These are phyloP conservation scores for Coemansia sp. DNA, from an alignment of 192 early-diverging fungal species.

Conservation along the genomic window DNA sequence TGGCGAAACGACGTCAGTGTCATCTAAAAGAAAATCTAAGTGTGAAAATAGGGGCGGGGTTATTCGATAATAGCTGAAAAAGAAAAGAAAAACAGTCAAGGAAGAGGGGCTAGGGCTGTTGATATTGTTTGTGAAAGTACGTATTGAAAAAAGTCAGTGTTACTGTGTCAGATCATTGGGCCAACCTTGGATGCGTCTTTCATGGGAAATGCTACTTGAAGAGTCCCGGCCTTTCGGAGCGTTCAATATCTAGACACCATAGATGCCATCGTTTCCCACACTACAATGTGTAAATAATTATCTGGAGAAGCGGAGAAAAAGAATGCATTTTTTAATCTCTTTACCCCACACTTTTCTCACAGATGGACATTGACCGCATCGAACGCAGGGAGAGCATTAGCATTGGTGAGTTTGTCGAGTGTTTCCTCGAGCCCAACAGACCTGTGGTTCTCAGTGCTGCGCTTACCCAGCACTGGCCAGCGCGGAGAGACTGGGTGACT, in stretches of 20 bases:
- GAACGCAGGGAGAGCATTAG: slow-evolving; percentile 29
- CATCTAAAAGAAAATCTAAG: slow-evolving; percentile 3
- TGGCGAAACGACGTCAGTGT: slow-evolving; percentile 33
- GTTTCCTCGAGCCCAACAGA: slow-evolving; percentile 24
- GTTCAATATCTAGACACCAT: not conserved
- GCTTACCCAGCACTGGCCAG: slow-evolving; percentile 50
- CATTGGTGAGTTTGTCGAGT: slow-evolving; percentile 34
- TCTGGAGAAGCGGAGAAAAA: not conserved
- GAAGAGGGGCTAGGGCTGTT: not conserved
- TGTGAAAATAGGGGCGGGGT: too few relatives aligned
- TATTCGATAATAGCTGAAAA: not conserved
- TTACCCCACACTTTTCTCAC: not conserved
- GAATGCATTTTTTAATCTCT: not conserved
- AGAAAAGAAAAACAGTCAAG: not conserved
- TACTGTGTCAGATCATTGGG: not conserved
- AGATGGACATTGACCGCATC: slow-evolving; percentile 14
- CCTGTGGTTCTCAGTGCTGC: slow-evolving; percentile 28
- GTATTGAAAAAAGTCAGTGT: not conserved
- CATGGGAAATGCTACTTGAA: not conserved
- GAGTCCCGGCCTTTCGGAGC: not conserved
- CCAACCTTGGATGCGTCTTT: not conserved
- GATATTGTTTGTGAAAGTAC: not conserved
- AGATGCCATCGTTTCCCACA: not conserved
- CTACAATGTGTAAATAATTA: not conserved
- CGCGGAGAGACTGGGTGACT: slow-evolving; percentile 59